These are phyloP conservation scores for Talaromyces funiculosus DNA, from an alignment of 2,329 filamentous ascomycete genomes.

Conservation along the genomic window DNA sequence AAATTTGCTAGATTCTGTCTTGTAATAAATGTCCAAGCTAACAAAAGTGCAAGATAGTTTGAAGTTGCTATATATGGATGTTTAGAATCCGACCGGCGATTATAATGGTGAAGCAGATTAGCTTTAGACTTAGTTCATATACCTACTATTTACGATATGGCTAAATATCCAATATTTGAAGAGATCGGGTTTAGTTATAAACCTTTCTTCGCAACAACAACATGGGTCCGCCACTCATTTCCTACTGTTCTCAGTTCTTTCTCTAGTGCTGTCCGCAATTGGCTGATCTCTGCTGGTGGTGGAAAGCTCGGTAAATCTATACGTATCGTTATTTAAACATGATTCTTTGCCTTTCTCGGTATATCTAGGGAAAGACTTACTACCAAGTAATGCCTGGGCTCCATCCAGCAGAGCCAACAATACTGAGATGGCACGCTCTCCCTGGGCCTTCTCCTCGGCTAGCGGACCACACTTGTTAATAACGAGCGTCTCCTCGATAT, in stretches of 20 bases:
- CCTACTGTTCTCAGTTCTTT: neutral
- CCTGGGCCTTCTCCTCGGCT: neutral
- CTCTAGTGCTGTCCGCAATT: neutral
- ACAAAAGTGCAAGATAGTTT: no score
- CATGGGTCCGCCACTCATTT: neutral
- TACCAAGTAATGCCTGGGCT: neutral
- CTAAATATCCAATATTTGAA: no score
- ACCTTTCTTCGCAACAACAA: no score
- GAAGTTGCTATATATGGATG: no score
- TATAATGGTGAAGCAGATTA: no score
- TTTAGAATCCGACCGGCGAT: no score
- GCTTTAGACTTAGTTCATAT: no score
- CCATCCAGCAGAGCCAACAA: neutral
- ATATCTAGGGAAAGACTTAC: neutral
- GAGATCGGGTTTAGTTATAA: no score
- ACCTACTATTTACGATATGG: no score
- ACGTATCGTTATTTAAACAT: no score
- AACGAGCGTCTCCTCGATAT: neutral
- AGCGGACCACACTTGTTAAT: neutral
- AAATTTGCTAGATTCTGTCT: no score
- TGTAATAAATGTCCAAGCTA: no score
- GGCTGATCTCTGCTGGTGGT: neutral
- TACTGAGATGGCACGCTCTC: neutral
- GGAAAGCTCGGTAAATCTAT: neutral
- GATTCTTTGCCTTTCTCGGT: neutral